Evolutionary conservation across 192 early-diverging fungal genomes (phyloP).

Genomic region (Neocallimastix lanati): DNA sequence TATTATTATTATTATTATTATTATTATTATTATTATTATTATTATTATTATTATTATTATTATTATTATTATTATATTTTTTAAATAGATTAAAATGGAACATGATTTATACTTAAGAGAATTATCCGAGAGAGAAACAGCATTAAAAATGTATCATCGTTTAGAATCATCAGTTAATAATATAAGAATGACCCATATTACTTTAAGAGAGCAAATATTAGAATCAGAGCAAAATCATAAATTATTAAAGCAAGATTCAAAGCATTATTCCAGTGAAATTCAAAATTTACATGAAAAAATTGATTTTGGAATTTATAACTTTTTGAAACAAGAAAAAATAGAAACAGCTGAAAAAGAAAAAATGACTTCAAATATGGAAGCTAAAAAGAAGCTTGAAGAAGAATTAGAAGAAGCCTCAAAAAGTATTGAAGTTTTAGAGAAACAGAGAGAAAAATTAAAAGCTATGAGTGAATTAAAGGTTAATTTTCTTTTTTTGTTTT

Average conservation of each 20-base stretch:
- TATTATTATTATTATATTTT: background rate
- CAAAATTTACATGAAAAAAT: conserved; percentile 20
- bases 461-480: conserved; percentile 30
- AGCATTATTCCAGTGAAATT: conserved; percentile 13
- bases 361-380: conserved; percentile 12
- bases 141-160: conserved; percentile 24
- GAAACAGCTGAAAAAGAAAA: conserved; percentile 25
- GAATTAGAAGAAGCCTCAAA: conserved; percentile 22
- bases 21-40: too few relatives aligned
- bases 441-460: conserved; percentile 17
- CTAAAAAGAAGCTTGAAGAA: conserved; percentile 22
- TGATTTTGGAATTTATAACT: conserved; percentile 26
- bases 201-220: conserved; percentile 22
- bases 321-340: conserved; percentile 22
- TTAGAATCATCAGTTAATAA: conserved; percentile 36
- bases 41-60: background rate
- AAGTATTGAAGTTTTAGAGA: conserved; percentile 2
- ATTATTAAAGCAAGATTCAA: conserved; percentile 15
- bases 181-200: conserved; percentile 26
- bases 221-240: conserved; percentile 18
- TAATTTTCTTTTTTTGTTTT: too few relatives aligned
- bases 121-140: conserved; percentile 35
- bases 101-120: conserved; percentile 32
- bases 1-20: too few relatives aligned
- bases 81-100: conserved; percentile 27